Percentiles rank a stretch among this genome's conserved stretches.
These are phyloP conservation scores for Leccinum sublutescens DNA, from an alignment of 768 basidiomycete species.

Conservation along the genomic window DNA sequence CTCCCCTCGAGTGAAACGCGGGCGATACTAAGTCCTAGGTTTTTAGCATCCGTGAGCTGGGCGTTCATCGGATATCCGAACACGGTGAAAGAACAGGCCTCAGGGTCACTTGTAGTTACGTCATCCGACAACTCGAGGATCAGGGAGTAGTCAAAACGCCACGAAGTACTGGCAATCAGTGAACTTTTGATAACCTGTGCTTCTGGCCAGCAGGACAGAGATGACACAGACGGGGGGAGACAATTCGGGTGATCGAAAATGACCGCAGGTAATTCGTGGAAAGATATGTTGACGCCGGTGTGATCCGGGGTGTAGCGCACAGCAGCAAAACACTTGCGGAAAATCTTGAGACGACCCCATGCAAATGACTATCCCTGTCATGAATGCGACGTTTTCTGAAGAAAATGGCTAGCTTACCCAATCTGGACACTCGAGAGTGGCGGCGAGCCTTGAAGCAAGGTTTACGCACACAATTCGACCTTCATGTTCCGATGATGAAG, in stretches of 20 bases:
- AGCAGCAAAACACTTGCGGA: constrained; percentile 9
- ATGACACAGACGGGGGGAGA: neutral
- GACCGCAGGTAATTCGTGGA: constrained; percentile 16
- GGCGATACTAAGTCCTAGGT: constrained; percentile 5
- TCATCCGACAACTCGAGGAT: constrained; percentile 18
- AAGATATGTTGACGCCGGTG: constrained; percentile 8
- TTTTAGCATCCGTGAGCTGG: neutral
- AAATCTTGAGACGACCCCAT: constrained; percentile 17
- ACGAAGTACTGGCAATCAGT: constrained; percentile 13
- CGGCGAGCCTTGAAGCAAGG: constrained; percentile 12
- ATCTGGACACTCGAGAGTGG: constrained; percentile 14
- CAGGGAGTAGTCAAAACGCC: constrained; percentile 8
- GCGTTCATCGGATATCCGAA: constrained; percentile 6
- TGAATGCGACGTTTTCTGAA: constrained; percentile 1
- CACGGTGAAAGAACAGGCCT: constrained; percentile 14
- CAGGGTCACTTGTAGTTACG: neutral
- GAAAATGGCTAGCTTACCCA: constrained; percentile 13
- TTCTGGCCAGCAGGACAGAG: constrained; percentile 17
- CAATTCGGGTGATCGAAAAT: constrained; percentile 6
- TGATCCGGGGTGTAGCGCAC: neutral
- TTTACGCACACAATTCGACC: constrained; percentile 21
- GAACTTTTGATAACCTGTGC: constrained; percentile 4
- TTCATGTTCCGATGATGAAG: constrained; percentile 2
- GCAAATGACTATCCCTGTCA: constrained; percentile 5
- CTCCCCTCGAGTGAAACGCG: constrained; percentile 15